Base-by-base conservation (phyloP, 2,329 filamentous ascomycete genomes). In the Colletotrichum lindemuthianum region DNA sequence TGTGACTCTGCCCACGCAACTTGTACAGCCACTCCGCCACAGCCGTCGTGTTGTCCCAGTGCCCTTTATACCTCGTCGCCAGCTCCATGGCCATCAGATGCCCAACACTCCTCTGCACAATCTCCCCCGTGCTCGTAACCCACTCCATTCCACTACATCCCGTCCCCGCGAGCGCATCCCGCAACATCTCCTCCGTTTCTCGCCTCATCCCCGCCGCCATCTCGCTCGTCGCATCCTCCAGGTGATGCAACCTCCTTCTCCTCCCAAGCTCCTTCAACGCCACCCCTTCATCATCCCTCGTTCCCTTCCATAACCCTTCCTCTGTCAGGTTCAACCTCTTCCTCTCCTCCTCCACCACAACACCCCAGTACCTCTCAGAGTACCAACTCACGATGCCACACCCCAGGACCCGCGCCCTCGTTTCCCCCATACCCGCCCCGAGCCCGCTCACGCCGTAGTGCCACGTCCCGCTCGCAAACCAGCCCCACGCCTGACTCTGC, bases 341-440 rank as follows among this genome's bases (percentile, higher is more conserved):
- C 43, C 67, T 71, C 65, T 84, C 81, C 54, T 78, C 73, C 37
- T 74, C 71, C 4, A 55, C 56, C 10, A 56, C 4, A 32, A 52
- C 1, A 0, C 61, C 61, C 61, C 61, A 65, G 39, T 80, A 76
- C 10, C 64, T 69, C 2, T 74, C 74, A 48, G 80, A 76, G 65
- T 84, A 84, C 70, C 81, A 84, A 60, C 75, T 82, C 54, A 82
- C 69, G 44, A 84, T 72, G 1, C 79, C 79, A 67, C 81, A 83
- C 24, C 70, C 71, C n/a, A 77, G 70, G 2, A 79, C 68, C 58
- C 72, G 76, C 1, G 80, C 76, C 15, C 81, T 71, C 13, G 73
- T 70, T 69, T 84, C 82, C 11, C 81, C 81, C 4, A 69, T 68
- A 2, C 80, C 79, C 2, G 75, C 71, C 2, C 78, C 76, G 9